Evolutionary conservation across 164 flowering plant genomes (phyloP).

Genomic region (Stephania japonica): DNA sequence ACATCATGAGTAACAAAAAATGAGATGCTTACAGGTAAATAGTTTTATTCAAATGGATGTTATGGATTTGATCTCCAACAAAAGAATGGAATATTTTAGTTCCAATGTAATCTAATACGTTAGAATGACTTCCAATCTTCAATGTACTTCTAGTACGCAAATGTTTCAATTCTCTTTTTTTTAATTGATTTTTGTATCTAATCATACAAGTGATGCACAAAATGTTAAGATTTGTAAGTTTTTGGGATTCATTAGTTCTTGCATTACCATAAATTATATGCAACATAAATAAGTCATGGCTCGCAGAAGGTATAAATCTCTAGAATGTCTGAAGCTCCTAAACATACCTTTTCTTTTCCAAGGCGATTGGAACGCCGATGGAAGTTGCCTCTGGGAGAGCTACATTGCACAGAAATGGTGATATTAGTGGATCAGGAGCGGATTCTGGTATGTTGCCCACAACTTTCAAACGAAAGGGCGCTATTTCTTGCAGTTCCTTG

Average conservation of each 20-base stretch:
- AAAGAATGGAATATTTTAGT: not conserved
- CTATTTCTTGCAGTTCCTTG: conserved; percentile 40
- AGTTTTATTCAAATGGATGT: no score
- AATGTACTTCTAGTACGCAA: not conserved
- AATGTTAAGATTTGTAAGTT: not conserved
- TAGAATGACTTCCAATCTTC: not conserved
- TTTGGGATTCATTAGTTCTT: not conserved
- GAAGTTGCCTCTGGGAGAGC: conserved; percentile 26
- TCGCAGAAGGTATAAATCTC: not conserved
- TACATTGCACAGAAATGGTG: conserved; percentile 49
- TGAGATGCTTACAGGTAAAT: no score
- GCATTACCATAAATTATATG: no score
- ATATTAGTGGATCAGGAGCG: conserved; percentile 64
- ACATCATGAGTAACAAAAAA: no score
- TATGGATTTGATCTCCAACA: no score
- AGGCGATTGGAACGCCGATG: conserved; percentile 10
- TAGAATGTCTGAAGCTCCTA: not conserved
- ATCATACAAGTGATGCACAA: not conserved
- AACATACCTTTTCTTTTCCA: conserved; percentile 38
- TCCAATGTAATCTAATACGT: not conserved
- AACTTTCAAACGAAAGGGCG: conserved; percentile 30
- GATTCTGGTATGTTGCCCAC: conserved; percentile 26
- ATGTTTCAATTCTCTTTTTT: not conserved
- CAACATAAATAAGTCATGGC: not conserved
- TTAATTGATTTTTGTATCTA: not conserved